Conservation (phyloP, 129 eudicot genomes). For the Flaveria trinervia region DNA sequence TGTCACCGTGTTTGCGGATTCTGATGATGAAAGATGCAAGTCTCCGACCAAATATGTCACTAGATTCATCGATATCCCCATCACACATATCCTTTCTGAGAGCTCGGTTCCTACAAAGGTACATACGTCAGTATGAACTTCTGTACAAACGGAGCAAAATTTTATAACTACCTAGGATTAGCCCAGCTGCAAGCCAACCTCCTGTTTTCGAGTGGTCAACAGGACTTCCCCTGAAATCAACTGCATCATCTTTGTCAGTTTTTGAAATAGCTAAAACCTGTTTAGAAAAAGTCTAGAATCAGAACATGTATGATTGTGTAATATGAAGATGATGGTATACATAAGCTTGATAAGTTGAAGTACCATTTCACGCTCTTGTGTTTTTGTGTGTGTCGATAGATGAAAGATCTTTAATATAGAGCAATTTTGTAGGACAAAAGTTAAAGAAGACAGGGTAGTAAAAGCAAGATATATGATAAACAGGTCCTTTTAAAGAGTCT, state of each 20-base stretch:
- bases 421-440: constrained; percentile 30
- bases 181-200: constrained; percentile 96
- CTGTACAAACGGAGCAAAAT: background rate
- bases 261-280: constrained; percentile 57
- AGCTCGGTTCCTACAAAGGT: constrained; percentile 19
- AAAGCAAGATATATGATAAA: constrained; percentile 23
- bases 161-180: constrained; percentile 61
- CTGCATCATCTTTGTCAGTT: constrained; percentile 45
- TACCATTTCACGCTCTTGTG: constrained; percentile 26
- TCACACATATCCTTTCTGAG: constrained; percentile 20
- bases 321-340: constrained; percentile 4
- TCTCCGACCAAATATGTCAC: constrained; percentile 72
- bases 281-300: constrained; percentile 5
- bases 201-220: constrained; percentile 74
- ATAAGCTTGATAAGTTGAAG: background rate
- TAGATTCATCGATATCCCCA: constrained; percentile 63
- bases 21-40: constrained; percentile 65
- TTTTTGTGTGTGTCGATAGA: background rate
- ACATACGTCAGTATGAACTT: constrained; percentile 17
- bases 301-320: constrained; percentile 8
- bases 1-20: constrained; percentile 76
- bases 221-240: constrained; percentile 69
- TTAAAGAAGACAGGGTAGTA: constrained; percentile 38
- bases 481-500: constrained; percentile 25
- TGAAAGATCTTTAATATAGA: constrained; percentile 7